Evolutionary conservation across 1,139 yeast species (phyloP).

Genomic region (Suhomyces bokatorum): DNA sequence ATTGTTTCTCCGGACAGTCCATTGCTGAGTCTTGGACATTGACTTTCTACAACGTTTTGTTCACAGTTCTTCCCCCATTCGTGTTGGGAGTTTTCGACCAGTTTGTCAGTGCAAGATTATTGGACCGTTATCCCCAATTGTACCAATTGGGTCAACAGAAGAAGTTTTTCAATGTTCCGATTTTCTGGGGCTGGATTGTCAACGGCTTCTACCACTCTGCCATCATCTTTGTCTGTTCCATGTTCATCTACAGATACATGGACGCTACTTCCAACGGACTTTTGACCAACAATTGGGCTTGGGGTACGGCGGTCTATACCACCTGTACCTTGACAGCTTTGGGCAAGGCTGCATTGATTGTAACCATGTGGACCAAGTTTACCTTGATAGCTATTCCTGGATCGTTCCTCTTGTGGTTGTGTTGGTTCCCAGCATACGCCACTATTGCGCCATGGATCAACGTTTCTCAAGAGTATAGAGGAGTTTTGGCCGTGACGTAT

Average conservation of each 20-base stretch:
- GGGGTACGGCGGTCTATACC: conserved; percentile 92
- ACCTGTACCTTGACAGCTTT: conserved; percentile 85
- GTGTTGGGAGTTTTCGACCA: conserved; percentile 97
- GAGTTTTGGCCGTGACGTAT: conserved; percentile 74
- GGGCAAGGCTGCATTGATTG: conserved; percentile 92
- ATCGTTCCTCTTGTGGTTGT: conserved; percentile 79
- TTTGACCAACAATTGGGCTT: conserved; percentile 88
- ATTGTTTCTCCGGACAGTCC: conserved; percentile 93
- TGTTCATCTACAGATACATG: conserved; percentile 68
- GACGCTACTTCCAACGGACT: conserved; percentile 66
- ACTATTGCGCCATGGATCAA: conserved; percentile 79
- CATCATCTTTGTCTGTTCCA: conserved; percentile 72
- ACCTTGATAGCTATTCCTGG: conserved; percentile 94
- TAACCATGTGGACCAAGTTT: conserved; percentile 93
- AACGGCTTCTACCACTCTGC: conserved; percentile 96
- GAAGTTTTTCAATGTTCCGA: conserved; percentile 82
- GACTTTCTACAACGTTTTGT: conserved; percentile 92
- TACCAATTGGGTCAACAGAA: conserved; percentile 89
- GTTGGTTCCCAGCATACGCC: conserved; percentile 85
- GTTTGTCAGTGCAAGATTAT: conserved; percentile 84
- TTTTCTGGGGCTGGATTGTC: conserved; percentile 96
- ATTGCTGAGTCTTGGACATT: conserved; percentile 97
- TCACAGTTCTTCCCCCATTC: conserved; percentile 94
- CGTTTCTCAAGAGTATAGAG: conserved; percentile 82
- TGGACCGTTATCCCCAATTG: conserved; percentile 89